phyloP scores from a whole-genome alignment of 1,284 basidiomycete species.

The Apiotrichum sp. region DNA sequence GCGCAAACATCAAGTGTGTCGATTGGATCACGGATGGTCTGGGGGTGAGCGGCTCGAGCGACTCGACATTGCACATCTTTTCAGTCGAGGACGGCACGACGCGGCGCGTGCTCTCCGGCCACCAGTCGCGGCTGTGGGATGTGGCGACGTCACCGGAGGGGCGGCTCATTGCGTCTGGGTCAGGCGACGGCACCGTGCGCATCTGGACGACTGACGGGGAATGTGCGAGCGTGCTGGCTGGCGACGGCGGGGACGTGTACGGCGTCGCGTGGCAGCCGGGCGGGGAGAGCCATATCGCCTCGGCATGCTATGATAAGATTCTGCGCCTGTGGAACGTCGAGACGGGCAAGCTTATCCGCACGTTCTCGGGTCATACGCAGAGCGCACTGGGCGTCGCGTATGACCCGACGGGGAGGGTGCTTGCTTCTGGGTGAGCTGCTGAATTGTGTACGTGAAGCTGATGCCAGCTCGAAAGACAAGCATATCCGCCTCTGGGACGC shows the following conservation, averaged over 20 bases:
- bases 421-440: slow-evolving; percentile 44
- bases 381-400: slow-evolving; percentile 48
- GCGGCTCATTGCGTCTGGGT: slow-evolving; percentile 42
- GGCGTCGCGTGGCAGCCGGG: slow-evolving; percentile 47
- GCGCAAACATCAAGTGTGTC: slow-evolving; percentile 49
- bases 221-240: slow-evolving; percentile 27
- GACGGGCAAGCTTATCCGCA: slow-evolving; percentile 46
- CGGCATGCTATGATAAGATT: slow-evolving; percentile 51
- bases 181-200: slow-evolving; percentile 49
- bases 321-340: slow-evolving; percentile 49
- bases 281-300: slow-evolving; percentile 40
- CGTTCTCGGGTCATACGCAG: slow-evolving; percentile 50
- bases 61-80: slow-evolving; percentile 41
- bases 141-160: slow-evolving; percentile 27
- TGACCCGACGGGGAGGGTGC: slow-evolving; percentile 47
- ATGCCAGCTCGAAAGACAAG: slow-evolving; percentile 47
- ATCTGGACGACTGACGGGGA: slow-evolving; percentile 43
- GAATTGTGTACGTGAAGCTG: not conserved
- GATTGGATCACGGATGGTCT: slow-evolving; percentile 46
- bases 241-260: slow-evolving; percentile 49
- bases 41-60: slow-evolving; percentile 48
- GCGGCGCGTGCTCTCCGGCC: slow-evolving; percentile 37
- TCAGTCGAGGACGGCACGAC: slow-evolving; percentile 23
- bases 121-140: slow-evolving; percentile 49
- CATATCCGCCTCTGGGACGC: slow-evolving; percentile 51